Evolutionary conservation across 2,329 filamentous ascomycete species (phyloP).

Genomic region (Claviceps sp.): DNA sequence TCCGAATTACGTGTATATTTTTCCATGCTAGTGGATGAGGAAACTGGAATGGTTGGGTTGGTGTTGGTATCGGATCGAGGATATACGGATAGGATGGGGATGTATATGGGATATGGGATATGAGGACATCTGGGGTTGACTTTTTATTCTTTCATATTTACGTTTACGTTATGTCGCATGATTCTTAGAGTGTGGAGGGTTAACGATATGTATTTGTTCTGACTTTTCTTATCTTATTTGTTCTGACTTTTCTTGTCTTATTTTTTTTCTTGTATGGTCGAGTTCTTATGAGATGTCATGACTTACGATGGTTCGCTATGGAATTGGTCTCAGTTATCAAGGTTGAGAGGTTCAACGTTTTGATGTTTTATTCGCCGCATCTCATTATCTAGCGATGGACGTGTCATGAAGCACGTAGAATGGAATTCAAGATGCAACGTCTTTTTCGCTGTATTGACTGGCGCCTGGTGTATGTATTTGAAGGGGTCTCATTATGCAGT

Average conservation of each 20-base stretch:
- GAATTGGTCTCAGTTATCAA: too few relatives aligned
- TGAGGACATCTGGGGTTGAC: background rate
- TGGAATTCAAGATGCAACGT: too few relatives aligned
- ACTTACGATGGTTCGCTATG: too few relatives aligned
- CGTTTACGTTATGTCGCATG: background rate
- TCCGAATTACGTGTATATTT: background rate
- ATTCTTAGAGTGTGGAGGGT: background rate
- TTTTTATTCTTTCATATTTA: background rate
- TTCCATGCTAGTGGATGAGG: background rate
- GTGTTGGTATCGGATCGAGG: background rate
- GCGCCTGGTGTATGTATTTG: too few relatives aligned
- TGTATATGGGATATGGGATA: background rate
- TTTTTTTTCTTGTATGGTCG: background rate
- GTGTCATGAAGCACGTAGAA: background rate
- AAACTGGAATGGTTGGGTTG: background rate
- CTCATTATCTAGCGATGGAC: background rate
- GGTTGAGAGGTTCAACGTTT: too few relatives aligned
- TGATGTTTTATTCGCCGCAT: too few relatives aligned
- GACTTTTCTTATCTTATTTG: background rate
- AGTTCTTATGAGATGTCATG: background rate
- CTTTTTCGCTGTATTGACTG: too few relatives aligned
- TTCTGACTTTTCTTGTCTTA: background rate
- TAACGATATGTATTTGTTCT: background rate
- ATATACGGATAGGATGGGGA: background rate
- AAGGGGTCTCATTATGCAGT: too few relatives aligned